phyloP scores from a whole-genome alignment of 2,329 filamentous ascomycete species.

The Didymella sp. region DNA sequence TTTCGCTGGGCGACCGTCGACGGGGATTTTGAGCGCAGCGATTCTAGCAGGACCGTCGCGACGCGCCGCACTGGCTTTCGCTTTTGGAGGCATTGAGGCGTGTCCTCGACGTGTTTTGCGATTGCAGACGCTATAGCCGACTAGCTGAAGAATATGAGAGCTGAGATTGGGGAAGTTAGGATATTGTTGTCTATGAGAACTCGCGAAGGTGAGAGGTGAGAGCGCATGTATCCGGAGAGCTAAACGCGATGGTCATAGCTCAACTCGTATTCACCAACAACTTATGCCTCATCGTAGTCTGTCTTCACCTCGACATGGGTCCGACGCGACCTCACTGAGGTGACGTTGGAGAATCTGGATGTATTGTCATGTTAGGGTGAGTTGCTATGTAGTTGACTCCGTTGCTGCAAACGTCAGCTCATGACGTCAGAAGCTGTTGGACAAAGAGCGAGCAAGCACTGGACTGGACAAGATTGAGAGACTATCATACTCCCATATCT shows the following conservation, averaged over 20 bases:
- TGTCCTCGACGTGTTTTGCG: background rate
- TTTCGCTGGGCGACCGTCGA: slow-evolving; percentile 29
- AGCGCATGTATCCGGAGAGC: background rate
- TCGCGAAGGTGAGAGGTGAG: background rate
- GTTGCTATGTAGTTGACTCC: no score
- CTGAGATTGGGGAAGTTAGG: background rate
- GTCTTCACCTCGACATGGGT: background rate
- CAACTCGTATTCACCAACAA: background rate
- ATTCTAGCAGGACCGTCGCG: slow-evolving; percentile 24
- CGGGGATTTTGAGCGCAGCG: slow-evolving; percentile 11
- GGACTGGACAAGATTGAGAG: no score
- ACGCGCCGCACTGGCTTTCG: slow-evolving; percentile 13
- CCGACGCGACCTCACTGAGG: background rate
- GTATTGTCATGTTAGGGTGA: background rate
- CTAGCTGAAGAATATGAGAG: no score
- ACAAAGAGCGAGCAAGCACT: no score
- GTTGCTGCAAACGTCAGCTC: no score
- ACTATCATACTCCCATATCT: no score
- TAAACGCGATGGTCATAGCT: slow-evolving; percentile 1
- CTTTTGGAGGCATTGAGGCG: slow-evolving; percentile 26
- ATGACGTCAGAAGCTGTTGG: no score
- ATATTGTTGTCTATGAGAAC: background rate
- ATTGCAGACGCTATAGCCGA: background rate
- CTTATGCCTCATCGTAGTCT: background rate
- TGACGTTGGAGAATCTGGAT: background rate